Percentiles rank a stretch among this genome's conserved stretches.
Conservation (phyloP, 192 early-diverging fungal genomes). For the Coemansia sp. region DNA sequence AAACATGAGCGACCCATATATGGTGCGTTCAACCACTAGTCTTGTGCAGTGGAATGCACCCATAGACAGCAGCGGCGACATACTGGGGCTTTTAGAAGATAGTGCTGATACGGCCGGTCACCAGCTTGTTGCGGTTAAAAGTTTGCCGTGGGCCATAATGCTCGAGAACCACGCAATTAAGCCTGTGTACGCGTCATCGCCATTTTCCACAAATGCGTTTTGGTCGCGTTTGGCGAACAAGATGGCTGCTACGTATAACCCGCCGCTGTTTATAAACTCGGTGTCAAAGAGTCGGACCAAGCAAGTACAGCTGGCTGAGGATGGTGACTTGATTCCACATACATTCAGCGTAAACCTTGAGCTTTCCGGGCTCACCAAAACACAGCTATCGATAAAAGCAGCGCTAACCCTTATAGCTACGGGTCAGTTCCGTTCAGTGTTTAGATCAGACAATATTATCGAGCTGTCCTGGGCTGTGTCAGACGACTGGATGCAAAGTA, state of each 20-base stretch:
- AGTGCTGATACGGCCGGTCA: neutral
- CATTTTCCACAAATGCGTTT: neutral
- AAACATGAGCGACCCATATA: constrained; percentile 11
- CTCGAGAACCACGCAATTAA: neutral
- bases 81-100: neutral
- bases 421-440: neutral
- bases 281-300: neutral
- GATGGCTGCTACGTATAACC: neutral
- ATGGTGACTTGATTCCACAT: neutral
- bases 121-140: constrained; percentile 7
- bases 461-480: neutral
- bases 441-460: neutral
- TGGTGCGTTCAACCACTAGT: constrained; percentile 5
- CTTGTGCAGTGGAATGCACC: constrained; percentile 8
- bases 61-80: neutral
- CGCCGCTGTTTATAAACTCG: neutral
- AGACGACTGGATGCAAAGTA: neutral
- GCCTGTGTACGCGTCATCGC: neutral
- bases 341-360: neutral
- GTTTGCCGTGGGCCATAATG: constrained; percentile 13
- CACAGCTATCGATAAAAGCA: neutral
- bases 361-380: neutral
- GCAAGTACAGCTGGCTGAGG: neutral
- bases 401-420: neutral
- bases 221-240: neutral